Base-by-base conservation (phyloP, 164 flowering plant species). In the Buxus sempervirens region DNA sequence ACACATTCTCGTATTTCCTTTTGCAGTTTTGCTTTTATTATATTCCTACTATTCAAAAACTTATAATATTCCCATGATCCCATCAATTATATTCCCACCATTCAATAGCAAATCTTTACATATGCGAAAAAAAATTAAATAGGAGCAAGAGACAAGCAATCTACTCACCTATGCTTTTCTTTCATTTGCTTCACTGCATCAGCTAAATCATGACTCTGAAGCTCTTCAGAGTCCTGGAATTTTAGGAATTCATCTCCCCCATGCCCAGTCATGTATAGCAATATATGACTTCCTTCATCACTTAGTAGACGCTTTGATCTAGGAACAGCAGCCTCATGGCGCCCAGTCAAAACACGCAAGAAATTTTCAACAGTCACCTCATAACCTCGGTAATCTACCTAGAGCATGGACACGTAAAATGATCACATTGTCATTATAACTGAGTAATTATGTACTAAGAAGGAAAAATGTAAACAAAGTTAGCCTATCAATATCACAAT, bases 341-440 rank as follows among this genome's bases (percentile, higher is more conserved):
- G 97, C 14, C 99, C 97, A 26, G 97, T 93, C 75, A 96, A 77
- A 61, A 96, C 95, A 25, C 98, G 88, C 56, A 96, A 76, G 70
- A 96, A 93, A 64, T 86, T 96, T 81, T 91, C 97, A n/a, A 93
- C 96, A 5, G 95, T 93, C 64, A 96, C 99, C 77, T 96, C 99
- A 86, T 96, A 96, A 69, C 99, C 99, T 77, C 99, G 85, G 76
- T 96, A 96, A 75, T 96, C 99, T 53, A 96, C 99, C 99, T 93
- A 83, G 32, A 56, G 62, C 61, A 68, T 65, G 54, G 55, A 41
- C 60, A 22, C 14, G 55, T 6, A 60, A 27, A 32, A 32, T 3
- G 38, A 32, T 32, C 38, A 32, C 38, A 32, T 3, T 32, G 38
- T 32, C 5, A 32, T 32, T 3, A 32, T 32, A 32, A 32, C 38